Evolutionary conservation across 805 yeast genomes (phyloP).

Genomic region (Scheffersomyces amazonensis): DNA sequence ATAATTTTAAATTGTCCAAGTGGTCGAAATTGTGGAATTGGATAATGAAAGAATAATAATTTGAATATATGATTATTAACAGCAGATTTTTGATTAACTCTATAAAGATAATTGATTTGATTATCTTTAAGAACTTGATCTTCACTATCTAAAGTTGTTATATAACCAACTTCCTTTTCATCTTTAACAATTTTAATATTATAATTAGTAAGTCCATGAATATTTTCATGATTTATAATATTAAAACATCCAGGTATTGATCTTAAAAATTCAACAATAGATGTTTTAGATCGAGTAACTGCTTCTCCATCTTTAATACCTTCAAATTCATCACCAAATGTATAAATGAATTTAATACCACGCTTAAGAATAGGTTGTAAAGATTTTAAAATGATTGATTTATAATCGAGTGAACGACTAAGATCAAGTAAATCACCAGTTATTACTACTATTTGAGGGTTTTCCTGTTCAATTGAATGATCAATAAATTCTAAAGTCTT

Average conservation of each 20-base stretch:
- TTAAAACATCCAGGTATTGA: constrained; percentile 38
- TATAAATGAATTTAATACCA: constrained; percentile 30
- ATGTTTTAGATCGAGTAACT: neutral
- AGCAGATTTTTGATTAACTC: constrained; percentile 14
- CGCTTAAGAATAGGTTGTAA: constrained; percentile 30
- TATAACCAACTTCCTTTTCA: constrained; percentile 18
- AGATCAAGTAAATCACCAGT: constrained; percentile 40
- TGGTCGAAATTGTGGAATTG: constrained; percentile 42
- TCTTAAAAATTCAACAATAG: constrained; percentile 24
- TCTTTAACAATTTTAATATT: constrained; percentile 20
- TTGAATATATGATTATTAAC: constrained; percentile 14
- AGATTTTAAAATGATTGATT: constrained; percentile 27
- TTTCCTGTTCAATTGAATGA: constrained; percentile 21
- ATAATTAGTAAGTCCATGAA: constrained; percentile 38
- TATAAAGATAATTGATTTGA: constrained; percentile 33
- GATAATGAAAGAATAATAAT: constrained; percentile 37
- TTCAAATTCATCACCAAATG: constrained; percentile 41
- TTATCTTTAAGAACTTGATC: constrained; percentile 23
- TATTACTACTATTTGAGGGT: constrained; percentile 33
- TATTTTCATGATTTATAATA: constrained; percentile 10
- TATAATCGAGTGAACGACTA: constrained; percentile 20
- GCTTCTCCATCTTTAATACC: constrained; percentile 17
- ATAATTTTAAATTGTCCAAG: constrained; percentile 33
- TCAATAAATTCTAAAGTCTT: constrained; percentile 29
- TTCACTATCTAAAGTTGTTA: constrained; percentile 35